phyloP scores from a whole-genome alignment of 2,329 filamentous ascomycete genomes.

The Penicillium sp. region DNA sequence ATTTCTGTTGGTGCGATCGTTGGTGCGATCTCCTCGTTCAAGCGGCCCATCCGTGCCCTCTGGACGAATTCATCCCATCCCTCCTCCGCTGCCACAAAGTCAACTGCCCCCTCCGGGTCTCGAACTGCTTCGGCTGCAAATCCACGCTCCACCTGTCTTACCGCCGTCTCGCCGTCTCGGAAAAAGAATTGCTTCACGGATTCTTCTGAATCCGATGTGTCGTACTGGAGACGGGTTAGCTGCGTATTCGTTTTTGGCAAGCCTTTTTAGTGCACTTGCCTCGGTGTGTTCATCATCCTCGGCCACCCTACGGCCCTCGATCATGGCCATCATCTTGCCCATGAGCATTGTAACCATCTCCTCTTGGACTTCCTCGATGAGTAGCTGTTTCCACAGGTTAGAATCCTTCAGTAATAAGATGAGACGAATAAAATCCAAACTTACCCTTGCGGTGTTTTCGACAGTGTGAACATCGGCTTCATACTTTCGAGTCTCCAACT shows the following conservation, averaged over 20 bases:
- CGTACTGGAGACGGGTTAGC: conserved; percentile 22
- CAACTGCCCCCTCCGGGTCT: conserved; percentile 33
- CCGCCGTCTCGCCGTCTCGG: conserved; percentile 21
- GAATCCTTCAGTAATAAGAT: not conserved
- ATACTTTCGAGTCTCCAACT: conserved; percentile 29
- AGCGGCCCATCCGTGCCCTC: conserved; percentile 38
- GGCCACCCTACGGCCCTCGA: conserved; percentile 18
- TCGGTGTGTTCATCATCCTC: conserved; percentile 29
- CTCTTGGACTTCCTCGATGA: conserved; percentile 14
- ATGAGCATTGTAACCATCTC: conserved; percentile 19
- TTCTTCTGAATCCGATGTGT: conserved; percentile 31
- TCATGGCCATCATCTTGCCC: conserved; percentile 21
- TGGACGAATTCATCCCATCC: conserved; percentile 44
- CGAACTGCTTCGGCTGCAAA: conserved; percentile 38
- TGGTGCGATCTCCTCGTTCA: conserved; percentile 41
- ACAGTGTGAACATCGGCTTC: conserved; percentile 34
- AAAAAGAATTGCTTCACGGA: conserved; percentile 25
- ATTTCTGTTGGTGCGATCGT: conserved; percentile 40
- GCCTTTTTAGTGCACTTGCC: conserved; percentile 7
- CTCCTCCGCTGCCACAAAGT: conserved; percentile 35
- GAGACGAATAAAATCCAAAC: not conserved
- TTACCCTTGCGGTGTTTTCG: conserved; percentile 35
- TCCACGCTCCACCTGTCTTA: conserved; percentile 31
- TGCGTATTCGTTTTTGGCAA: not conserved
- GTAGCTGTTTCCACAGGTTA: conserved; percentile 8